Evolutionary conservation across 345 rosid genomes (phyloP), one percentile per base, ranked within the genome.

Genomic region (Durio zibethinus): DNA sequence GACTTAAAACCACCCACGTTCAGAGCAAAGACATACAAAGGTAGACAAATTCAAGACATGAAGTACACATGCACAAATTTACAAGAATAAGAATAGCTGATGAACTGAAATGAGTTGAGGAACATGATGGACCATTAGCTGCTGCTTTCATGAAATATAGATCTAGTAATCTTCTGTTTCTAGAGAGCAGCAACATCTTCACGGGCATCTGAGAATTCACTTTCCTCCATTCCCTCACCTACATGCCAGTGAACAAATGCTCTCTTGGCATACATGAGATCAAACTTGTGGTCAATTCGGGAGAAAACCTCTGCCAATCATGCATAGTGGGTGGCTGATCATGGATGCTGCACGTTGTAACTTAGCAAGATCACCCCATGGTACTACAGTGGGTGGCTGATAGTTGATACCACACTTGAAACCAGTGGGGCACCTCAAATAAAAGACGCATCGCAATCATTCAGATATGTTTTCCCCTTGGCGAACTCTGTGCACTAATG

Each of bases 191-290:
- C 93, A 33, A 92, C 92, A 83, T 90, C 97, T 79, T 92, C 97
- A 45, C 97, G 91, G 64, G 97, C 97, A 79, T 92, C 93, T 1
- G 95, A 92, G 88, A 92, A 92, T 80, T 92, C 95, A 56, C 97
- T 95, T 83, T 92, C 97, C 81, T 90, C 97, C 97, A 92, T 90
- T 59, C 95, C 97, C 80, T 92, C 97, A 5, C 97, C 97, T n/a
- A 92, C 95, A 21, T 92, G 89, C 95, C 95, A 92, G 77, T 91
- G 95, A 18, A 92, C 97, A 36, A 90, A 91, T 25, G 97, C 97
- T 72, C 97, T 83, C 85, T 92, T 92, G 62, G 93, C 38, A 79
- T 90, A 92, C 97, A 92, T 92, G 84, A 92, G 92, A 80, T 92
- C 95, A 65, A 92, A 92, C 77, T 92, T 92, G 83, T 82, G 89